Evolutionary conservation across 2,329 filamentous ascomycete genomes (phyloP).

Genomic region (Mariannaea sp.): DNA sequence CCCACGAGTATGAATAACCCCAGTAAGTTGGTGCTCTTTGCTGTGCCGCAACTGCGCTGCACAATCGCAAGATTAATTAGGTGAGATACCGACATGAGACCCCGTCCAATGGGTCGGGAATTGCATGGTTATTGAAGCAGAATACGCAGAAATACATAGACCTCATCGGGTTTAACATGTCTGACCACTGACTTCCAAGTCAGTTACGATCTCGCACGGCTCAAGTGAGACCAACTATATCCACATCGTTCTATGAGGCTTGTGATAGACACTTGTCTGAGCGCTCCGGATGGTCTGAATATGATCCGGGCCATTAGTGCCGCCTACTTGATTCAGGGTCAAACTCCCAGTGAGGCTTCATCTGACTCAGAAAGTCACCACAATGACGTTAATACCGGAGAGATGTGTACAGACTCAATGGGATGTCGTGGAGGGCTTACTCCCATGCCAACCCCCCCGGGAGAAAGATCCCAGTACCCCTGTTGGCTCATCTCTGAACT

Average conservation of each 20-base stretch:
- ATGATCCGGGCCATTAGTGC: slow-evolving; percentile 17
- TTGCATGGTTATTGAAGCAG: slow-evolving; percentile 1
- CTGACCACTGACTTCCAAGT: too few species aligned
- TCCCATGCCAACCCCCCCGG: slow-evolving; percentile 2
- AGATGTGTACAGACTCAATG: background rate
- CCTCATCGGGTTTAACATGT: slow-evolving; percentile 13
- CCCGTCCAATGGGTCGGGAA: slow-evolving; percentile 18
- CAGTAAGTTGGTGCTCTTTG: slow-evolving; percentile 9
- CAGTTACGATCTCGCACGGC: slow-evolving; percentile 10
- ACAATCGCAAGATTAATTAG: slow-evolving; percentile 7
- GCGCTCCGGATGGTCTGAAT: slow-evolving; percentile 3
- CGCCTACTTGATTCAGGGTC: slow-evolving; percentile 4
- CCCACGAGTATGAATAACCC: background rate
- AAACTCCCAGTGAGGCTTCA: slow-evolving; percentile 1
- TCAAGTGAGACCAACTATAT: slow-evolving; percentile 13
- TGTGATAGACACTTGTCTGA: slow-evolving; percentile 12
- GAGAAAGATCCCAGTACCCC: slow-evolving; percentile 9
- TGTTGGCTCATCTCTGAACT: slow-evolving; percentile 15
- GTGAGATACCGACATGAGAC: slow-evolving; percentile 14
- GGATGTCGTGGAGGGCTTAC: background rate
- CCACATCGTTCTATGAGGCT: background rate
- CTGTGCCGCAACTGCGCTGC: slow-evolving; percentile 4
- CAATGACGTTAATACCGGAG: slow-evolving; percentile 6
- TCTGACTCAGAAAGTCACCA: slow-evolving; percentile 21
- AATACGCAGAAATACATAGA: too few species aligned